These are phyloP conservation scores for Lepiota brunneoincarnata DNA, from an alignment of 768 basidiomycete species.

Conservation along the genomic window DNA sequence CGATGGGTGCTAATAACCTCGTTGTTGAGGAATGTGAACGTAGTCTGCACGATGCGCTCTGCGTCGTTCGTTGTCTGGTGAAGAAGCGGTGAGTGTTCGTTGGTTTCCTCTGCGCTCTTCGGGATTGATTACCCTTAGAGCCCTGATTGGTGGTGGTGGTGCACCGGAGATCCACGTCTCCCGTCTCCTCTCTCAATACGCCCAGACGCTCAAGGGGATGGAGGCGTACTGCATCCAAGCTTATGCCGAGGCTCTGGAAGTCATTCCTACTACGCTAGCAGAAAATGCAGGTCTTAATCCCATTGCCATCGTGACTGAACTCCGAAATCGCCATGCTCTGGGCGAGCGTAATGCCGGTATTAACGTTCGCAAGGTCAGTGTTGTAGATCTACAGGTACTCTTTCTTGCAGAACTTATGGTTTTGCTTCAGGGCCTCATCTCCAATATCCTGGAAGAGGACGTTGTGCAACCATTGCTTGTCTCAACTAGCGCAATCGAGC, in stretches of 20 bases:
- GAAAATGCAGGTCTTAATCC: slow-evolving; percentile 99
- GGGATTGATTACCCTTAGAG: slow-evolving; percentile 37
- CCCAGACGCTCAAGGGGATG: slow-evolving; percentile 94
- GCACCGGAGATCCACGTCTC: slow-evolving; percentile 99
- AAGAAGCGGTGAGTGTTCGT: slow-evolving; percentile 79
- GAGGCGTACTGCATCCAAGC: slow-evolving; percentile 99
- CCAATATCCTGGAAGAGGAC: slow-evolving; percentile 96
- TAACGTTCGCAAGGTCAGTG: slow-evolving; percentile 90
- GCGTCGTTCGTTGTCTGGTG: slow-evolving; percentile 96
- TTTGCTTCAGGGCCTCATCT: slow-evolving; percentile 77
- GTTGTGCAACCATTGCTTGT: slow-evolving; percentile 96
- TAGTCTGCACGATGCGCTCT: slow-evolving; percentile 97
- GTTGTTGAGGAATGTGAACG: slow-evolving; percentile 97
- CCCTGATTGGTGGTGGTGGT: slow-evolving; percentile 93
- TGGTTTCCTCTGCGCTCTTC: neutral
- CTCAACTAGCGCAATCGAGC: slow-evolving; percentile 91
- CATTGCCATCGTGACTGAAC: slow-evolving; percentile 96
- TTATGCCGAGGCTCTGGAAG: slow-evolving; percentile 95
- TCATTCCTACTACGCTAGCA: slow-evolving; percentile 95
- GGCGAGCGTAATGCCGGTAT: slow-evolving; percentile 96
- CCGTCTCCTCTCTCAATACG: slow-evolving; percentile 83
- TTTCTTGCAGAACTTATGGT: neutral
- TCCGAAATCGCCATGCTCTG: slow-evolving; percentile 93
- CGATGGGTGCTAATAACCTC: slow-evolving; percentile 88
- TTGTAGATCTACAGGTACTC: neutral